phyloP scores from a whole-genome alignment of 1,284 basidiomycete species.

The Psilocybe mexicana region DNA sequence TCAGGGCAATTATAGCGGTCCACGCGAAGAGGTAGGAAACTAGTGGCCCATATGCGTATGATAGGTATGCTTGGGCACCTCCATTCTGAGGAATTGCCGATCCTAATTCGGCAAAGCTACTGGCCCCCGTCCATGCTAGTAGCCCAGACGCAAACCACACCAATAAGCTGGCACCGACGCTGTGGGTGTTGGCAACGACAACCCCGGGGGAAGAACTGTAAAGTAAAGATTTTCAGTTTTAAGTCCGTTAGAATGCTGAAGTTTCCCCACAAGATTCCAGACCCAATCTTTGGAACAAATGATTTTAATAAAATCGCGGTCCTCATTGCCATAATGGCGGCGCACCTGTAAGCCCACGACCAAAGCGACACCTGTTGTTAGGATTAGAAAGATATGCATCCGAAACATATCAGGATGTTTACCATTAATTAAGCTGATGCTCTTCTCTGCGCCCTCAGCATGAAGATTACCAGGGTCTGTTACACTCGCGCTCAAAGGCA shows the following conservation, averaged over 20 bases:
- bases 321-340: neutral
- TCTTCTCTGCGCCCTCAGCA: slow-evolving; percentile 61
- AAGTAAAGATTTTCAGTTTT: neutral
- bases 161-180: slow-evolving; percentile 78
- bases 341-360: slow-evolving; percentile 76
- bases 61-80: slow-evolving; percentile 87
- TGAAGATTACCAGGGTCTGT: slow-evolving; percentile 59
- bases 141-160: slow-evolving; percentile 83
- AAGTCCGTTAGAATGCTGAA: neutral
- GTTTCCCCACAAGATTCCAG: slow-evolving; percentile 81
- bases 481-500: slow-evolving; percentile 76
- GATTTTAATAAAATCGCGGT: neutral
- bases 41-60: slow-evolving; percentile 87
- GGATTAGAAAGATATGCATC: neutral
- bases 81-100: slow-evolving; percentile 85
- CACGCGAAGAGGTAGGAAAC: slow-evolving; percentile 87
- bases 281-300: slow-evolving; percentile 66
- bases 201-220: slow-evolving; percentile 85
- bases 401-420: slow-evolving; percentile 23
- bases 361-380: slow-evolving; percentile 71
- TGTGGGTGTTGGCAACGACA: slow-evolving; percentile 85
- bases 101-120: slow-evolving; percentile 87
- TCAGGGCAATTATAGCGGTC: slow-evolving; percentile 87
- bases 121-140: slow-evolving; percentile 92
- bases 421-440: slow-evolving; percentile 79